These are phyloP conservation scores for Phytophthora aleatoria DNA, from an alignment of 352 stramenopile species.

Conservation along the genomic window DNA sequence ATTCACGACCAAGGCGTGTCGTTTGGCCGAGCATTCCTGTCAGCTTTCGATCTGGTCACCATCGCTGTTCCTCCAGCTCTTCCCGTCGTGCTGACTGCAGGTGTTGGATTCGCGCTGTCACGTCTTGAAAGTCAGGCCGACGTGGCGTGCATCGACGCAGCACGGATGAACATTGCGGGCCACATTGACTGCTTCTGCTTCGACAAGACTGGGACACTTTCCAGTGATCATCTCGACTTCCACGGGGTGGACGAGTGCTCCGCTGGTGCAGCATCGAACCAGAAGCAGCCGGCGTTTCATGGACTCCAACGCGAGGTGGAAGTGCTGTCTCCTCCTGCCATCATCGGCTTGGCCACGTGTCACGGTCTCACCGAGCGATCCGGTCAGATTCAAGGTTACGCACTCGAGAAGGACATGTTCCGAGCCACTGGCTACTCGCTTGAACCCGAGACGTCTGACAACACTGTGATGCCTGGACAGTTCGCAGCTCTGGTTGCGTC, in stretches of 20 bases:
- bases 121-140: slow-evolving; percentile 48
- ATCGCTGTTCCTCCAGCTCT: slow-evolving; percentile 68
- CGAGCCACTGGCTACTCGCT: slow-evolving; percentile 63
- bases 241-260: slow-evolving; percentile 72
- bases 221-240: slow-evolving; percentile 74
- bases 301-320: slow-evolving; percentile 72
- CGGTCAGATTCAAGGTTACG: slow-evolving; percentile 64
- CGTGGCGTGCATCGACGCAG: slow-evolving; percentile 75
- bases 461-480: slow-evolving; percentile 22
- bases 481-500: slow-evolving; percentile 73
- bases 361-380: slow-evolving; percentile 62
- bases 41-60: slow-evolving; percentile 65
- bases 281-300: slow-evolving; percentile 40
- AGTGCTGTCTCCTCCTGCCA: slow-evolving; percentile 61
- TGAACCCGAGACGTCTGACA: slow-evolving; percentile 44
- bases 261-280: slow-evolving; percentile 6
- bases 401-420: slow-evolving; percentile 81
- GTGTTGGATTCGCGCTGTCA: slow-evolving; percentile 65
- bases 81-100: slow-evolving; percentile 66
- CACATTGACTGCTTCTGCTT: slow-evolving; percentile 84
- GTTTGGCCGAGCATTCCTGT: slow-evolving; percentile 39
- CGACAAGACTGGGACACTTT: slow-evolving; percentile 84
- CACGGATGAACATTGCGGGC: slow-evolving; percentile 72
- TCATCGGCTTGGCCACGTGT: slow-evolving; percentile 70
- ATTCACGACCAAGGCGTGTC: slow-evolving; percentile 30